Conservation (phyloP, 75 land plant genomes). For the Ceratopteris richardii region DNA sequence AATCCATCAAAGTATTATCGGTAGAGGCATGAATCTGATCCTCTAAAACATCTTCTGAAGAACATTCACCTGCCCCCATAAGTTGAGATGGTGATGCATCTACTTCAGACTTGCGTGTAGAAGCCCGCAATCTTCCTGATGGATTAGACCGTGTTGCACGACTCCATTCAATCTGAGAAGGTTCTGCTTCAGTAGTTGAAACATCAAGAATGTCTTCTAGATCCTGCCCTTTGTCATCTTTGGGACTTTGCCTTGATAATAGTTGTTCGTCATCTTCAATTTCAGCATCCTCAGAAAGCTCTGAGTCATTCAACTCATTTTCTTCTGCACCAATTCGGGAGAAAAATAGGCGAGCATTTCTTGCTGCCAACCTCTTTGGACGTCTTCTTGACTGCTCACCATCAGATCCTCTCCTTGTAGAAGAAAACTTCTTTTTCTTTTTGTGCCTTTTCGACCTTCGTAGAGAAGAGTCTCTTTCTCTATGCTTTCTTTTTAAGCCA, state of each 20-base stretch:
- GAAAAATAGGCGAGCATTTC: conserved; percentile 62
- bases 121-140: neutral
- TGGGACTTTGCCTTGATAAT: neutral
- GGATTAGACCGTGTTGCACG: neutral
- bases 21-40: no score
- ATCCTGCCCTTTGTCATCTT: neutral
- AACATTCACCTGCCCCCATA: neutral
- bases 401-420: conserved; percentile 4
- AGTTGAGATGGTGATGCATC: no score
- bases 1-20: no score
- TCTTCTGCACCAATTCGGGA: conserved; percentile 29
- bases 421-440: neutral
- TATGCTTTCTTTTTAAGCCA: conserved; percentile 14
- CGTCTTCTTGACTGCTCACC: conserved; percentile 34
- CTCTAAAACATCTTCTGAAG: neutral
- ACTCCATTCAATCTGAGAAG: conserved; percentile 1
- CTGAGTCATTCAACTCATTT: neutral
- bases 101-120: neutral
- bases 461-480: neutral
- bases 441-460: neutral
- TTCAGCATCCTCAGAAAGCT: neutral
- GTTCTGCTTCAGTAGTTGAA: neutral
- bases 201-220: neutral
- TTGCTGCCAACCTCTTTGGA: conserved; percentile 71
- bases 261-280: neutral